A percentile compares a stretch with the other conserved stretches of the same genome.
phyloP scores from a whole-genome alignment of 2,329 filamentous ascomycete species.

The Diplocarpon mali region DNA sequence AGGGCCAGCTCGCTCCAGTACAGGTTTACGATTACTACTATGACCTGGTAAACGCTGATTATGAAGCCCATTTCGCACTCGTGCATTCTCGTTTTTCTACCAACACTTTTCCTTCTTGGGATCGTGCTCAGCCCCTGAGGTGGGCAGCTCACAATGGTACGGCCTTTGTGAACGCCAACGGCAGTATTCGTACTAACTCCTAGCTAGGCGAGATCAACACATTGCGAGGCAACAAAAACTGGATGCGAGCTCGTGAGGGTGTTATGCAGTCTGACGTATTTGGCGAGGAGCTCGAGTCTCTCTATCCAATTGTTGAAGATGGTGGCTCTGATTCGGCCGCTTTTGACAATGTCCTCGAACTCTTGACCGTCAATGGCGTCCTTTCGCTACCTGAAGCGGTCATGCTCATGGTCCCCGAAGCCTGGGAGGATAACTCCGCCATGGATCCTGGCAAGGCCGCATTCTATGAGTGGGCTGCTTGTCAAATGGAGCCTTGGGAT shows the following conservation, averaged over 20 bases:
- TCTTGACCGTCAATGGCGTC: constrained; percentile 90
- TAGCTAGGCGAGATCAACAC: constrained; percentile 78
- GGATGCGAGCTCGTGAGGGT: constrained; percentile 96
- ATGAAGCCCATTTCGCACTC: constrained; percentile 91
- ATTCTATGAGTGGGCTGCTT: constrained; percentile 97
- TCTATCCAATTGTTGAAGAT: constrained; percentile 94
- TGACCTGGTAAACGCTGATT: constrained; percentile 92
- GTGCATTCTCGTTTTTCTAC: constrained; percentile 97
- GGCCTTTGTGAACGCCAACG: constrained; percentile 19
- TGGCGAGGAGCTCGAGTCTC: constrained; percentile 76
- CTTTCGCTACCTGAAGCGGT: constrained; percentile 90
- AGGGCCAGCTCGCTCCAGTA: constrained; percentile 85
- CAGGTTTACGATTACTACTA: constrained; percentile 99
- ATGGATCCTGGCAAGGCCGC: constrained; percentile 95
- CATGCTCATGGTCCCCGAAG: constrained; percentile 97
- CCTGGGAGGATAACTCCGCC: constrained; percentile 85
- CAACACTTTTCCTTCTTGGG: constrained; percentile 97
- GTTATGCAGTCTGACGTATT: constrained; percentile 89
- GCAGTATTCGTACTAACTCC: constrained; percentile 24
- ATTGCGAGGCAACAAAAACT: constrained; percentile 95
- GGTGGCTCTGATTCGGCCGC: constrained; percentile 94
- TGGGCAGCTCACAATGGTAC: constrained; percentile 94
- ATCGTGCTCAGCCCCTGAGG: constrained; percentile 87
- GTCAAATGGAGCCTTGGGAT: constrained; percentile 99
- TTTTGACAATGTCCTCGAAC: constrained; percentile 92